These are phyloP conservation scores for Hypocreales sp. DNA, from an alignment of 2,329 filamentous ascomycete species.

Conservation along the genomic window DNA sequence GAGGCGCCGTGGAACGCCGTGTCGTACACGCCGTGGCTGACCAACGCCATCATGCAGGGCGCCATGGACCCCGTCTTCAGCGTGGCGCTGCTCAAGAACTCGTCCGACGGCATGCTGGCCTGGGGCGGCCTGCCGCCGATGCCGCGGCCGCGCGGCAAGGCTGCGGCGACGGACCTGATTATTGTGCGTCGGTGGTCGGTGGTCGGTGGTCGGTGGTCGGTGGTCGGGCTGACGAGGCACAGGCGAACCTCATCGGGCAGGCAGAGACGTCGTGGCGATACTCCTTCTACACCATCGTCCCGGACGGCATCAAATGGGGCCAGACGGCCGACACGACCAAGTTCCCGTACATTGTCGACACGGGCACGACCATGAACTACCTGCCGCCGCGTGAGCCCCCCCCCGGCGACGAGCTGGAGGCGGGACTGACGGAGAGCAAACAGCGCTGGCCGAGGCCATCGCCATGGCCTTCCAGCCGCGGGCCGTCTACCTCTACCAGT, in stretches of 20 bases:
- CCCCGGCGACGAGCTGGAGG: no score
- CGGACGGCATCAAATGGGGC: conserved; percentile 30
- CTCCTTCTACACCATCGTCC: conserved; percentile 37
- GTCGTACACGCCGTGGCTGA: conserved; percentile 32
- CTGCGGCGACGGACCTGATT: conserved; percentile 24
- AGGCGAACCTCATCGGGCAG: conserved; percentile 27
- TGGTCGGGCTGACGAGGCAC: conserved; percentile 1
- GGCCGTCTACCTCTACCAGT: conserved; percentile 29
- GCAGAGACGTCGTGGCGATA: conserved; percentile 25
- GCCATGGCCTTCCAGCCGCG: conserved; percentile 29
- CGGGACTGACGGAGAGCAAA: not conserved
- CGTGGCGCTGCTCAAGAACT: conserved; percentile 30
- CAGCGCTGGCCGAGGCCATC: conserved; percentile 31
- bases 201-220: not conserved
- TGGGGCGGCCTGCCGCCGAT: conserved; percentile 30
- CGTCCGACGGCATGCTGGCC: conserved; percentile 26
- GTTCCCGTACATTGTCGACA: conserved; percentile 35
- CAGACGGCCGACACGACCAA: conserved; percentile 23
- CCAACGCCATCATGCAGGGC: conserved; percentile 30
- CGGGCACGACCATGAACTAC: conserved; percentile 34
- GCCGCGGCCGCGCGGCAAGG: conserved; percentile 12
- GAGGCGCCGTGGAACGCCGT: conserved; percentile 21
- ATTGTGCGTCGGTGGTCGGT: conserved; percentile 19
- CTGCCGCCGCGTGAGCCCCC: conserved; percentile 29
- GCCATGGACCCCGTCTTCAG: conserved; percentile 28